These are phyloP conservation scores for Sordariomycetes sp. DNA, from an alignment of 2,329 filamentous ascomycete genomes.

Conservation along the genomic window DNA sequence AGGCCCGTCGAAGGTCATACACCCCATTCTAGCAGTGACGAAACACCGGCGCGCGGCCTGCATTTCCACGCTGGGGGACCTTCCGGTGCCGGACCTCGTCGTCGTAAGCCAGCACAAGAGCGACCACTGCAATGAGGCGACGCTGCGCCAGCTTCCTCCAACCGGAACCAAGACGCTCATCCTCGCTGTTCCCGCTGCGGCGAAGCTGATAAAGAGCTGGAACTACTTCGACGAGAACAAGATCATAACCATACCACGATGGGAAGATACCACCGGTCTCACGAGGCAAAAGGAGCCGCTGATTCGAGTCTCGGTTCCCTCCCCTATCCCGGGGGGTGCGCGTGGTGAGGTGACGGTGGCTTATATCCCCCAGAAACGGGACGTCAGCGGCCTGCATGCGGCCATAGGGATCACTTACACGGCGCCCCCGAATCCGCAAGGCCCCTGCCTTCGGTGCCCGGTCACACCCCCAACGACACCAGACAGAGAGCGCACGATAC, in stretches of 20 bases:
- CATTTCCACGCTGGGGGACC: conserved; percentile 36
- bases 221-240: conserved; percentile 51
- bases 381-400: conserved; percentile 51
- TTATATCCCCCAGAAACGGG: conserved; percentile 49
- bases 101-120: conserved; percentile 36
- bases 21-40: conserved; percentile 49
- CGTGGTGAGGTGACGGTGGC: conserved; percentile 62
- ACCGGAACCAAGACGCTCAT: conserved; percentile 47
- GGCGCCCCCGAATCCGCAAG: conserved; percentile 31
- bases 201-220: conserved; percentile 56
- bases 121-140: conserved; percentile 62
- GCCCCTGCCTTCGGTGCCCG: conserved; percentile 8
- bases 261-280: conserved; percentile 27
- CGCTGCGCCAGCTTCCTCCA: conserved; percentile 51
- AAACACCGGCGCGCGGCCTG: conserved; percentile 43
- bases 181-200: conserved; percentile 53
- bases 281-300: conserved; percentile 20
- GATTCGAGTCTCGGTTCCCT: conserved; percentile 39
- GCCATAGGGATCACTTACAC: conserved; percentile 65
- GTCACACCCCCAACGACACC: conserved; percentile 8
- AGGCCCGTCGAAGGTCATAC: conserved; percentile 48
- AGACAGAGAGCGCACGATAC: not conserved
- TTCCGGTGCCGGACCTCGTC: conserved; percentile 32
- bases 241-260: conserved; percentile 31
- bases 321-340: conserved; percentile 37